Evolutionary conservation across 345 rosid species (phyloP).

Genomic region (Eucalyptus coolabah): DNA sequence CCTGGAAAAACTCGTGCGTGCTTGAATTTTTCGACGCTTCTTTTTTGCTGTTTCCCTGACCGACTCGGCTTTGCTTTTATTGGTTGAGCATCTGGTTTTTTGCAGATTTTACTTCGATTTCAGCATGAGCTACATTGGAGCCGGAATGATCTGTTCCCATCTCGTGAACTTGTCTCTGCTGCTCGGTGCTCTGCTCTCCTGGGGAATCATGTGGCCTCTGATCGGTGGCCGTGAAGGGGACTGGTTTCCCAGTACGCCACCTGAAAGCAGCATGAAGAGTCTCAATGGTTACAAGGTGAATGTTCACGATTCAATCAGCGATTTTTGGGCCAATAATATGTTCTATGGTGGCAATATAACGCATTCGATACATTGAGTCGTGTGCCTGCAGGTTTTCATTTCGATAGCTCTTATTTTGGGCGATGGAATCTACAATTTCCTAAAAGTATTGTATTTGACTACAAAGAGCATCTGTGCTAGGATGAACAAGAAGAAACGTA

Average conservation of each 20-base stretch:
- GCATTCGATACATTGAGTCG: not conserved
- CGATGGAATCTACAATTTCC: constrained; percentile 27
- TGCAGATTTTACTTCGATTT: constrained; percentile 89
- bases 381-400: constrained; percentile 15
- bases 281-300: constrained; percentile 80
- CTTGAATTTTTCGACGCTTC: not conserved
- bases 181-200: constrained; percentile 76
- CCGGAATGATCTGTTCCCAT: constrained; percentile 98
- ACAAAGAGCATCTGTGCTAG: not conserved
- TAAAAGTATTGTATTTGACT: constrained; percentile 6
- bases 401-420: constrained; percentile 25
- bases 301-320: not conserved
- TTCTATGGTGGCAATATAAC: not conserved
- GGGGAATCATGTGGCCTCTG: constrained; percentile 97
- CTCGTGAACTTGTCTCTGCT: constrained; percentile 82
- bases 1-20: constrained; percentile 73
- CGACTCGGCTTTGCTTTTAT: not conserved
- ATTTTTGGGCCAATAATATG: not conserved
- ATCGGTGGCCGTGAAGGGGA: constrained; percentile 53
- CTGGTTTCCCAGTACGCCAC: constrained; percentile 49
- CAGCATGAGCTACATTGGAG: constrained; percentile 83
- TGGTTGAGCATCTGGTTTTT: constrained; percentile 1
- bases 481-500: not conserved
- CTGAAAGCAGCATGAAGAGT: constrained; percentile 77
- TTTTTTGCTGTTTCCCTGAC: not conserved